Evolutionary conservation across 192 early-diverging fungal species (phyloP), one percentile per base, ranked within the genome.

Genomic region (Rhizophagus clarus): DNA sequence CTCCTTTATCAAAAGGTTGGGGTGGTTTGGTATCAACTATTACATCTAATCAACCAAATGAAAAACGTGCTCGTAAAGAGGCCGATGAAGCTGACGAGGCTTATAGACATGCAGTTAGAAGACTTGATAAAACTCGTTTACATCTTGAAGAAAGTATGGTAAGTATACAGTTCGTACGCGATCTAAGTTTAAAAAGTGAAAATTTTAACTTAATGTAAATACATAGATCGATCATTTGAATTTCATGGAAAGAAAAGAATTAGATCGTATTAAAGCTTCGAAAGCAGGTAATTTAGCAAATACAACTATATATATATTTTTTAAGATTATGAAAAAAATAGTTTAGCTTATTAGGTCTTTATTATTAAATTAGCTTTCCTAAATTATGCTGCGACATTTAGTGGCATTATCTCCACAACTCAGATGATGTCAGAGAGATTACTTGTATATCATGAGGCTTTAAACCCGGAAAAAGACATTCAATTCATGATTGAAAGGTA

Each of bases 391-490:
- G 85, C 84, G 8, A 85, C 83, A 45, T 82, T 89, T 31, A 86
- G 87, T n/a, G 87, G 83, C 60, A 79, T 83, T 5, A 79, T 89
- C 34, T 85, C 87, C 2, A 81, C 82, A 28, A 80, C 89, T 6
- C 86, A 92, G 79, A 84, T 89, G 22, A 89, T 90, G 2, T 89
- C 90, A 32, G 92, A 93, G 29, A 82, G 87, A 61, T 73, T 91
- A 40, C 47, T 88, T 12, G 81, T 88, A 42, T 87, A 84, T 82
- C 88, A 88, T 74, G 92, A 95, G 83, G 91, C 92, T 24, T 82
- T 95, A n/a, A 90, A 90, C 82, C 92, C 93, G n/a, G 85, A 90
- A 63, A 89, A 93, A 72, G 93, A 95, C 78, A 89, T 95, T 51
- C 92, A 93, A 72, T 93, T 88, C 83, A 88, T 90, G 56, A 92